Percentiles rank a stretch among this genome's conserved stretches.
These are phyloP conservation scores for Fusarium tjaetaba DNA, from an alignment of 2,329 filamentous ascomycete genomes.

Conservation along the genomic window DNA sequence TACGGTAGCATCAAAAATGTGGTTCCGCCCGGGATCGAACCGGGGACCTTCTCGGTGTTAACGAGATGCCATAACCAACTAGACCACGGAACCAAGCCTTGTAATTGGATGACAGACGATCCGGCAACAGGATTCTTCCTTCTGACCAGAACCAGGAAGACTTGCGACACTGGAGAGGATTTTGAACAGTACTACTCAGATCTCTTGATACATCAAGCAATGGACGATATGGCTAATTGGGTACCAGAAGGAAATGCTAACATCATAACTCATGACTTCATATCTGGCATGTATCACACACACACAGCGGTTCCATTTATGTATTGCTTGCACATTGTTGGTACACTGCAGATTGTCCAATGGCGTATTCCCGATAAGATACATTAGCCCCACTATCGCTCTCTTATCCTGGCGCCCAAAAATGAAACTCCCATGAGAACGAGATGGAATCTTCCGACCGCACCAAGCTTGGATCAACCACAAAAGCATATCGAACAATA, in stretches of 20 bases:
- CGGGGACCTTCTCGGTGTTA: not conserved
- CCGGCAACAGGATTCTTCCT: accelerated
- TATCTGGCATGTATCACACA: too few species aligned
- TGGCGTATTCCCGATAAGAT: too few species aligned
- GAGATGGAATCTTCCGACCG: not conserved
- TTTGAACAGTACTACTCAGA: accelerated
- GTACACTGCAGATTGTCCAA: not conserved
- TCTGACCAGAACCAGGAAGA: accelerated
- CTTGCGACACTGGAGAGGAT: accelerated
- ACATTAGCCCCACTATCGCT: not conserved
- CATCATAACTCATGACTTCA: accelerated
- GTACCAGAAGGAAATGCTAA: not conserved
- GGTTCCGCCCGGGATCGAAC: not conserved
- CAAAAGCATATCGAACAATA: too few species aligned
- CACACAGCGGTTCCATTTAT: too few species aligned
- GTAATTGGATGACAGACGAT: accelerated
- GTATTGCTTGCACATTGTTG: too few species aligned
- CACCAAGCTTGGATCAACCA: too few species aligned
- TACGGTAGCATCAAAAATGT: not conserved
- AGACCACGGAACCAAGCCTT: not conserved
- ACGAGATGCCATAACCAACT: slow-evolving; percentile 1
- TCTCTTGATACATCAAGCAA: not conserved
- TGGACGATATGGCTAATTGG: accelerated
- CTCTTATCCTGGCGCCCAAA: not conserved
- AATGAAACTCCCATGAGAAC: not conserved